phyloP scores from a whole-genome alignment of 2,329 filamentous ascomycete genomes.

The Trichoderma koningii region DNA sequence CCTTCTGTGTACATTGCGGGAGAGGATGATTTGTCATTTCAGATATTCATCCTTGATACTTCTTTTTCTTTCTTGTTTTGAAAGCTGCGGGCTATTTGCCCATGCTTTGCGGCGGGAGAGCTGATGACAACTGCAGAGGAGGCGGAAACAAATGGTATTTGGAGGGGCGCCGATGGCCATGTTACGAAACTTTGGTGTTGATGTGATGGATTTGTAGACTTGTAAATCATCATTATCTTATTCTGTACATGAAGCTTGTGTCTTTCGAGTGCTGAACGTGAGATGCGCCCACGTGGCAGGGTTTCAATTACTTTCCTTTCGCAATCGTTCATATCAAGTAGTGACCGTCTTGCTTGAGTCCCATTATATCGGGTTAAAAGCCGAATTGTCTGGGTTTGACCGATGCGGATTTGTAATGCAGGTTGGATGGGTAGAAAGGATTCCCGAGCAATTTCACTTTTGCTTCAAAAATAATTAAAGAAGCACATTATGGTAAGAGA shows the following conservation, averaged over 20 bases:
- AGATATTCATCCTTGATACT: background rate
- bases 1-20: background rate
- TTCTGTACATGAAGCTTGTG: conserved; percentile 4
- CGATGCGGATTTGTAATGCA: background rate
- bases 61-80: no score
- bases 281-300: conserved; percentile 5
- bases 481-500: no score
- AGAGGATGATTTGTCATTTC: background rate
- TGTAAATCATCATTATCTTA: conserved; percentile 22
- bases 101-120: background rate
- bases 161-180: background rate
- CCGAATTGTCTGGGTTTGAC: no score
- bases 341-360: background rate
- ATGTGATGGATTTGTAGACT: conserved; percentile 16
- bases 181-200: conserved; percentile 23
- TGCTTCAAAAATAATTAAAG: no score
- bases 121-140: background rate
- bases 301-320: background rate
- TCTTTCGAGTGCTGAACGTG: conserved; percentile 12
- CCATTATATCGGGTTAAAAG: background rate
- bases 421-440: background rate
- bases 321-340: background rate
- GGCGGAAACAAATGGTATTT: background rate
- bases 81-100: no score
- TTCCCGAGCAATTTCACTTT: conserved; percentile 10